Base-by-base conservation (phyloP, 106 monocot genomes). In the Triglochin maritima region DNA sequence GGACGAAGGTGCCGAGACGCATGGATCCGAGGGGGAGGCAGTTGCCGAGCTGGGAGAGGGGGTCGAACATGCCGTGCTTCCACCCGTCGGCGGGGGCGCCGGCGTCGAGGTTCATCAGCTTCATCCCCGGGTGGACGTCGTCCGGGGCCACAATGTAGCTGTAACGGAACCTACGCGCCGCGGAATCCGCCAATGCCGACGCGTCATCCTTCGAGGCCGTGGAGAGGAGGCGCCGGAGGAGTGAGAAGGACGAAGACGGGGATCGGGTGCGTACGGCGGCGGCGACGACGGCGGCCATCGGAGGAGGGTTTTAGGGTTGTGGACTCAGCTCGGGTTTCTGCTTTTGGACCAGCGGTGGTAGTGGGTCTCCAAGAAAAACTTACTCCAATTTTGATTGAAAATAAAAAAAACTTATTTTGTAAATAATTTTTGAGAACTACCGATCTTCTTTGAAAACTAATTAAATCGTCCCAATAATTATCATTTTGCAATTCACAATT, bases 1-100 rank as follows among this genome's bases (percentile, higher is more conserved):
- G 75, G 50, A 75, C 75, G 57, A 59, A 75, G n/a, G 75, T 75
- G 29, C 75, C 75, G 41, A 75, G 67, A 11, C 75, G 75, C 65
- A 75, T 75, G 46, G 47, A 16, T 43, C 44, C 57, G 42, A 75
- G 59, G 4, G 75, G 75, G 50, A 75, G 41, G 56, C 66, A 67
- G 67, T 75, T 75, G 2, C 75, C 75, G 12, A 67, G 44, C 53
- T 75, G 75, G 9, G 75, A 75, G 47, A 67, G 50, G 13, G 75
- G 75, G 60, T 75, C 75, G 12, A 68, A 46, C 42, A 75, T 61
- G 8, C 75, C 75, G 41, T 60, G 75, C 46, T 62, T 46, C 57
- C 57, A 66, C 8, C 16, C 49, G 4, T 60, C 57, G 17, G 67
- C 4, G 46, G 13, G 4, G 9, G 47, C 17, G 16, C 16, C 14